Evolutionary conservation across 2,329 filamentous ascomycete genomes (phyloP), one percentile per base, ranked within the genome.

Genomic region (Arthrobotrys musiformis): DNA sequence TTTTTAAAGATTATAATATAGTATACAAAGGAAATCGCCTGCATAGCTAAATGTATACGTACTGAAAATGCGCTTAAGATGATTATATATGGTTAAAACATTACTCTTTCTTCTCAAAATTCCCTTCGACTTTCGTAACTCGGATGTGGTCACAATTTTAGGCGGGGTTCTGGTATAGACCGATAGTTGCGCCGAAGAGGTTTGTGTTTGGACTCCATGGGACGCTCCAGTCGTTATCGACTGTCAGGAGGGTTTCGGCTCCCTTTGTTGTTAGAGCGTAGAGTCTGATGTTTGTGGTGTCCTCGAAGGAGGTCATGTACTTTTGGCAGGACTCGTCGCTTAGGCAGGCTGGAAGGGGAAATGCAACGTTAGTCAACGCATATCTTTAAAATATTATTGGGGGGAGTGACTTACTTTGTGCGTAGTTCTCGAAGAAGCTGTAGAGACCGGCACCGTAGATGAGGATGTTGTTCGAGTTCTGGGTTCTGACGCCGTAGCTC

Each of bases 371-470:
- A 76, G 56, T n/a, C 26, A 73, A 66, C 35, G 37, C 60, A 61
- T 28, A 22, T 40, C n/a, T 50, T 58, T 58, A 2, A 37, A 24
- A 0, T 19, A 11, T n/a, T 9, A 2, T 37, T 37, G 28, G 11
- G 9, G 22, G 15, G 30, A 40, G n/a, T n/a, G n/a, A 61, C 73
- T 64, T 72, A 77, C 73, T 46, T 42, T 70, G 60, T 0, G 4
- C 13, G 30, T 77, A 77, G 24, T 77, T 72, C 11, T 84, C 82
- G 80, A 82, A 84, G 66, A 84, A 84, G 26, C 81, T 81, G 83
- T 83, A 84, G 66, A 83, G 79, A 0, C 81, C 83, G 22, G 82
- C 81, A 6, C 82, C 82, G 48, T 83, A 82, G 40, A 83, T 79
- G 35, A 82, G 81, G 24, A 83, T 66, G 22, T 82, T 80, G 17